Evolutionary conservation across 2,329 filamentous ascomycete genomes (phyloP).

Genomic region (Hypomyces rosellus): DNA sequence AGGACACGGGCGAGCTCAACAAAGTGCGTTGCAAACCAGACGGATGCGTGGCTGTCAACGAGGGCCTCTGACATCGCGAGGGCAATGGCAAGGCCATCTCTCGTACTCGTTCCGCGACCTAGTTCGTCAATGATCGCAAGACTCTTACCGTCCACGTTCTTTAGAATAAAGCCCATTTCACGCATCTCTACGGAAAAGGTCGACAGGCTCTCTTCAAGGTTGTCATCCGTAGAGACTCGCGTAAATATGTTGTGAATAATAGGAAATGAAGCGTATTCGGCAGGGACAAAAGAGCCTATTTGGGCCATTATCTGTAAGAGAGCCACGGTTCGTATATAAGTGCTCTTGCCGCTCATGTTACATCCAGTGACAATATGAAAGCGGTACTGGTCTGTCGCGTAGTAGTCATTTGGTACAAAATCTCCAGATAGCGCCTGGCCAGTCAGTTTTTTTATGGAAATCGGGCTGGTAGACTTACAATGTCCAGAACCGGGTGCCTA

Average conservation of each 20-base stretch:
- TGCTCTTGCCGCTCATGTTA: slow-evolving; percentile 98
- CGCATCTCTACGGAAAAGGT: slow-evolving; percentile 95
- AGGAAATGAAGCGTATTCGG: slow-evolving; percentile 73
- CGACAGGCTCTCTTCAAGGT: slow-evolving; percentile 82
- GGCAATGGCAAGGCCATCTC: slow-evolving; percentile 84
- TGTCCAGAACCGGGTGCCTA: slow-evolving; percentile 74
- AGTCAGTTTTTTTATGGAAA: neutral
- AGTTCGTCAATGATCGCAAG: slow-evolving; percentile 87
- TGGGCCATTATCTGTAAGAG: slow-evolving; percentile 90
- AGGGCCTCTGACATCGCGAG: slow-evolving; percentile 85
- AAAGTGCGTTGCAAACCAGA: slow-evolving; percentile 96
- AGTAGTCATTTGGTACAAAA: slow-evolving; percentile 87
- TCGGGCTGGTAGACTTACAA: slow-evolving; percentile 29
- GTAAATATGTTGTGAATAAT: slow-evolving; percentile 82
- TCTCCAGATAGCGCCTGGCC: slow-evolving; percentile 52
- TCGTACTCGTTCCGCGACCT: slow-evolving; percentile 81
- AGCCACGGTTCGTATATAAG: slow-evolving; percentile 81
- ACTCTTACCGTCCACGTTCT: slow-evolving; percentile 70
- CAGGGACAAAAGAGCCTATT: slow-evolving; percentile 84
- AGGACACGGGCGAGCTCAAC: slow-evolving; percentile 72
- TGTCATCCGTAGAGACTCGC: slow-evolving; percentile 79
- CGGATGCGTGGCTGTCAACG: slow-evolving; percentile 67
- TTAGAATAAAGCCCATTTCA: slow-evolving; percentile 87
- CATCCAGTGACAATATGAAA: slow-evolving; percentile 94
- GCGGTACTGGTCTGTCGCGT: slow-evolving; percentile 68